Conservation (phyloP, 2,329 filamentous ascomycete genomes). For the Fusarium udum region DNA sequence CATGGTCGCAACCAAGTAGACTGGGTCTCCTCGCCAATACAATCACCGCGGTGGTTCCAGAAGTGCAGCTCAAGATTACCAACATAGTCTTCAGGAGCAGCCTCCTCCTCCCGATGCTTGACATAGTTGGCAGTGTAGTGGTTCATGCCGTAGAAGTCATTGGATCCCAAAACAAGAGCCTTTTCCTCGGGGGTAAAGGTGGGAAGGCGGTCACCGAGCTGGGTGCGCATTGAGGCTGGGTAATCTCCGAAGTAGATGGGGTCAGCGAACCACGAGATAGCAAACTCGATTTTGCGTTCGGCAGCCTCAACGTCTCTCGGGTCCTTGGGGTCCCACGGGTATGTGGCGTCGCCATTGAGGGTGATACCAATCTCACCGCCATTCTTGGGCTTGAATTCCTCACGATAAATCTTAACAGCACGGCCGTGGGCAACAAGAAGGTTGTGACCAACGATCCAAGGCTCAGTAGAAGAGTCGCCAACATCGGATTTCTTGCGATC, state of each 20-base stretch:
- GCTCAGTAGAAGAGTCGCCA: constrained; percentile 80
- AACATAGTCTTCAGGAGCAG: constrained; percentile 72
- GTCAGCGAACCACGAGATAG: constrained; percentile 89
- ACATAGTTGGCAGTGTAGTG: constrained; percentile 92
- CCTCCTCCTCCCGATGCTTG: constrained; percentile 71
- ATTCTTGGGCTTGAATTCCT: constrained; percentile 78
- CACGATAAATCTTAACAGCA: constrained; percentile 83
- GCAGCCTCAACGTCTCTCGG: constrained; percentile 78
- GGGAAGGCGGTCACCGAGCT: constrained; percentile 81
- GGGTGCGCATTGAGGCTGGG: constrained; percentile 82
- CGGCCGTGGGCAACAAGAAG: constrained; percentile 81
- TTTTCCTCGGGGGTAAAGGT: constrained; percentile 77
- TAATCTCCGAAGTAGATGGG: constrained; percentile 87
- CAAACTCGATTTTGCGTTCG: constrained; percentile 85
- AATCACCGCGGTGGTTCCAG: constrained; percentile 75
- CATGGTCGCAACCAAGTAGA: constrained; percentile 83
- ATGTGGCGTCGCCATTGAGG: constrained; percentile 83
- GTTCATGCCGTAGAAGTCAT: constrained; percentile 96
- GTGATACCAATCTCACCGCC: constrained; percentile 87
- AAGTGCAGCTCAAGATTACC: constrained; percentile 80
- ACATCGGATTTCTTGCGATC: constrained; percentile 75
- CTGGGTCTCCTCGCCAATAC: constrained; percentile 84
- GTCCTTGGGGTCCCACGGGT: constrained; percentile 84
- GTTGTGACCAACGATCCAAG: constrained; percentile 85
- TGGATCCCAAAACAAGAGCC: constrained; percentile 81